These are phyloP conservation scores for Hydnomerulius pinastri DNA, from an alignment of 768 basidiomycete genomes.

Conservation along the genomic window DNA sequence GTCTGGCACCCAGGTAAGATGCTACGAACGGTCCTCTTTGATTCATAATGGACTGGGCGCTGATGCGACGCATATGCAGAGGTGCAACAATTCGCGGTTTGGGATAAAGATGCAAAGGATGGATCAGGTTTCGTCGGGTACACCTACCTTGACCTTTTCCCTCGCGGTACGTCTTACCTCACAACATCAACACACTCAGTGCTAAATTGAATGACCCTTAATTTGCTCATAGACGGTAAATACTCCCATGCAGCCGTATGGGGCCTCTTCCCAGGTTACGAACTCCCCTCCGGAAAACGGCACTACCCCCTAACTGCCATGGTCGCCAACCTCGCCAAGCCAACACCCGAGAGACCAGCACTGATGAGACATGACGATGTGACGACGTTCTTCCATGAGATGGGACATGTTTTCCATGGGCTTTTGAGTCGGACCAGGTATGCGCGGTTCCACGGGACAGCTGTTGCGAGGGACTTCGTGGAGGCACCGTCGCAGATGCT, in stretches of 20 bases:
- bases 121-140: constrained; percentile 78
- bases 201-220: too few relatives aligned
- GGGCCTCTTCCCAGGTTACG: constrained; percentile 70
- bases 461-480: constrained; percentile 79
- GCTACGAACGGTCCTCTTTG: not conserved
- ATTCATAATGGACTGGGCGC: too few relatives aligned
- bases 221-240: constrained; percentile 60
- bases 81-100: constrained; percentile 82
- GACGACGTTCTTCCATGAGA: constrained; percentile 91
- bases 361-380: constrained; percentile 88
- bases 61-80: constrained; percentile 41
- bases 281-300: constrained; percentile 54
- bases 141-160: constrained; percentile 88
- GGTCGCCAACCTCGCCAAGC: constrained; percentile 90
- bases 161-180: constrained; percentile 60
- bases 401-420: constrained; percentile 76
- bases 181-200: too few relatives aligned
- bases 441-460: constrained; percentile 80
- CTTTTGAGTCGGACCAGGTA: constrained; percentile 71
- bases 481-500: constrained; percentile 93
- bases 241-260: constrained; percentile 90
- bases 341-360: constrained; percentile 77
- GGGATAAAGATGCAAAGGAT: constrained; percentile 76
- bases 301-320: constrained; percentile 78
- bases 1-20: constrained; percentile 82